Evolutionary conservation across 192 early-diverging fungal species (phyloP).

Genomic region (Cladochytrium replicatum): DNA sequence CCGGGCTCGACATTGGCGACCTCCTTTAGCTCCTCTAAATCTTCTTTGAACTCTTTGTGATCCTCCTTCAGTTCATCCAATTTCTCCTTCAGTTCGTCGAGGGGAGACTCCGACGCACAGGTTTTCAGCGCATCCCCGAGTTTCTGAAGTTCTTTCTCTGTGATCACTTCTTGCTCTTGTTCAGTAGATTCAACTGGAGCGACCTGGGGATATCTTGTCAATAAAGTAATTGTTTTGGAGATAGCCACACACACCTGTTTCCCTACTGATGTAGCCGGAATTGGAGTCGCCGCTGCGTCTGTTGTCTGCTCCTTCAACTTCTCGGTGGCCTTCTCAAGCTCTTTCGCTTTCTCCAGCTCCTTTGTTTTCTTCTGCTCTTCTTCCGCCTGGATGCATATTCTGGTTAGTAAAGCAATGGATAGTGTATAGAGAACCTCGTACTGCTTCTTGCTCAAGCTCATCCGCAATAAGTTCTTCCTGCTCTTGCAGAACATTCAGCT

Average conservation of each 20-base stretch:
- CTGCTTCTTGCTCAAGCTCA: conserved; percentile 75
- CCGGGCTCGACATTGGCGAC: conserved; percentile 41
- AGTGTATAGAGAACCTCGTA: conserved; percentile 6
- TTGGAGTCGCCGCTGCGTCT: too few relatives aligned
- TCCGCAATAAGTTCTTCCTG: conserved; percentile 96
- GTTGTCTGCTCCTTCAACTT: conserved; percentile 37
- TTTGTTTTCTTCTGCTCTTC: conserved; percentile 46
- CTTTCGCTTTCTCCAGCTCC: conserved; percentile 46
- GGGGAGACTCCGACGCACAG: conserved; percentile 30
- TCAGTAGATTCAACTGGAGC: not conserved
- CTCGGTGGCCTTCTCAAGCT: too few relatives aligned
- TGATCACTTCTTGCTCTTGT: conserved; percentile 15
- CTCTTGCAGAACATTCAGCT: conserved; percentile 85
- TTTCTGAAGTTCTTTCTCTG: conserved; percentile 28
- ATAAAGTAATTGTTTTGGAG: not conserved
- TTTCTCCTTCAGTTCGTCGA: conserved; percentile 32
- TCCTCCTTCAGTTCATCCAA: conserved; percentile 37
- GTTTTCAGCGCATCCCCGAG: conserved; percentile 38
- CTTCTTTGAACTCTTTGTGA: conserved; percentile 38
- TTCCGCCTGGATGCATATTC: conserved; percentile 33
- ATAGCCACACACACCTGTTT: not conserved
- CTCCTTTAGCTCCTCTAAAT: conserved; percentile 41
- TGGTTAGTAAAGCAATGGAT: not conserved
- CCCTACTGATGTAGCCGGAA: not conserved
- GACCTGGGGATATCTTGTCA: not conserved